Conservation (phyloP, 2,329 filamentous ascomycete species). For the Thelonectria discophora region DNA sequence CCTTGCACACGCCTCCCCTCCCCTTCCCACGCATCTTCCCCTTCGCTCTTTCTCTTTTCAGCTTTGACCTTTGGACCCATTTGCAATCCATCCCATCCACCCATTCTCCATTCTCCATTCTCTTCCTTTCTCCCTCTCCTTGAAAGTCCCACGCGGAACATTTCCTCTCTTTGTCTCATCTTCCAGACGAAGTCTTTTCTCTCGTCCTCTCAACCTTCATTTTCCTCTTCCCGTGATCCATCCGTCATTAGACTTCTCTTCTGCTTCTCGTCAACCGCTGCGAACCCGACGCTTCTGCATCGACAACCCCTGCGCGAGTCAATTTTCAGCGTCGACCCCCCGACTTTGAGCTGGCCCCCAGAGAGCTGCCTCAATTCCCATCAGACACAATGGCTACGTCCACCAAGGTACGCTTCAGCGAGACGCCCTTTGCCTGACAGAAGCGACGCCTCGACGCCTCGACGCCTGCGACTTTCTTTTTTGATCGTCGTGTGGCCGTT, state of each 20-base stretch:
- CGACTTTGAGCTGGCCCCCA: slow-evolving; percentile 29
- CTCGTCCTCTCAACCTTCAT: slow-evolving; percentile 11
- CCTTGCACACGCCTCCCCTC: slow-evolving; percentile 10
- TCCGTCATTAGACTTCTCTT: slow-evolving; percentile 20
- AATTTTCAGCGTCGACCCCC: slow-evolving; percentile 30
- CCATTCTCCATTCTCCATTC: slow-evolving; percentile 9
- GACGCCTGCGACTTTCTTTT: not conserved
- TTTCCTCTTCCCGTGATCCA: slow-evolving; percentile 10
- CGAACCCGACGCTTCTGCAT: slow-evolving; percentile 31
- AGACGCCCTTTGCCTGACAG: not conserved
- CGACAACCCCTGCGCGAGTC: slow-evolving; percentile 31
- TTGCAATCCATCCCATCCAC: slow-evolving; percentile 24
- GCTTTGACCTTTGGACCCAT: slow-evolving; percentile 19
- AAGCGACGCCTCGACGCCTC: not conserved
- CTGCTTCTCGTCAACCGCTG: slow-evolving; percentile 24
- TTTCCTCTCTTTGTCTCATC: slow-evolving; percentile 27
- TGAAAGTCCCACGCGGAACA: slow-evolving; percentile 18
- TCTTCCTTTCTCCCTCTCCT: slow-evolving; percentile 19
- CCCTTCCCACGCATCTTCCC: slow-evolving; percentile 3
- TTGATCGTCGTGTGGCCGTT: not conserved
- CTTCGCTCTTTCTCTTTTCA: slow-evolving; percentile 24
- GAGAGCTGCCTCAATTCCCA: slow-evolving; percentile 31
- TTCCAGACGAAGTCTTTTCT: slow-evolving; percentile 11
- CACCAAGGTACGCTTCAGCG: slow-evolving; percentile 45
- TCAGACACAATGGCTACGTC: slow-evolving; percentile 47